Evolutionary conservation across 495 filamentous ascomycete genomes (phyloP), one percentile per base, ranked within the genome.

Genomic region (Eremomyces bilateralis): DNA sequence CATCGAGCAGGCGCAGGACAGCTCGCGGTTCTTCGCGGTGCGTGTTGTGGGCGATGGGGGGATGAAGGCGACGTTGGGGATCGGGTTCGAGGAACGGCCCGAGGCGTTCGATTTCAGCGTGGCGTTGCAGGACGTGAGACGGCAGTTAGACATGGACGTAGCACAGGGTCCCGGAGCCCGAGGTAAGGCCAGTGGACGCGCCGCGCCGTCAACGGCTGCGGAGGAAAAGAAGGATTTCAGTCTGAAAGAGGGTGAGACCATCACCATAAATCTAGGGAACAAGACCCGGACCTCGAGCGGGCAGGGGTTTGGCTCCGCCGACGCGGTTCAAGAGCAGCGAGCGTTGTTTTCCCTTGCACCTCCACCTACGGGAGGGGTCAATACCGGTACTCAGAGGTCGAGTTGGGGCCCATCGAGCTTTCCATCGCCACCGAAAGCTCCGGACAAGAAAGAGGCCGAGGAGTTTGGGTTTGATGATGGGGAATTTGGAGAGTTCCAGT

Each of bases 81-180:
- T 88, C 32, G 80, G 80, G 10, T 88, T 84, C 46, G 80, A 84
- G 58, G 79, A 85, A 53, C 56, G 80, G 28, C 69, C 66, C 49
- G 77, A 81, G 40, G 79, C 80, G 4, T 79, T 84, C 36, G 80
- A 88, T 43, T 82, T 83, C 39, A 67, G 67, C 16, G 70, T 84
- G n/a, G 60, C 67, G n/a, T 53, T 88, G 44, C 76, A 79, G 51
- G 79, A 81, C 47, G 67, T 69, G 11, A 55, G 71, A 35, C 68
- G 65, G 49, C 62, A 61, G 37, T 50, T 76, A 15, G 65, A 62
- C 1, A 42, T 64, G 21, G 46, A 51, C 12, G 12, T 18, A n/a
- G 21, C 38, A n/a, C 34, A 41, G 11, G 37, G 33, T 38, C 37
- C 39, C 42, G 30, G 17, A 39, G 47, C 18, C 33, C 37, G 50